Evolutionary conservation across 2,329 filamentous ascomycete genomes (phyloP).

Genomic region (Pseudogymnoascus sp.): DNA sequence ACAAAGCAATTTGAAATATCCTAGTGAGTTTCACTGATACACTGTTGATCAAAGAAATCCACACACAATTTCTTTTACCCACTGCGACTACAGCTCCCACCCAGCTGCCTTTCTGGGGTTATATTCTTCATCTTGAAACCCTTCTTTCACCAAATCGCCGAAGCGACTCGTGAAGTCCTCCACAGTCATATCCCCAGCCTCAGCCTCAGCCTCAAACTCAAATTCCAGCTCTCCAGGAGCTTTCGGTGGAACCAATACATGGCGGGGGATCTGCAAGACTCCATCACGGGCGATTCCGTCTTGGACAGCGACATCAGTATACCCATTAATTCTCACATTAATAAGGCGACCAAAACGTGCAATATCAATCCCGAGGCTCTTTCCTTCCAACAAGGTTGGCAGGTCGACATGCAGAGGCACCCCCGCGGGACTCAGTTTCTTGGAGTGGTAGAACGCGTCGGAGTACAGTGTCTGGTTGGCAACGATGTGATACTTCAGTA

Average conservation of each 20-base stretch:
- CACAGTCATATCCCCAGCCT: conserved; percentile 44
- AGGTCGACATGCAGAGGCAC: conserved; percentile 56
- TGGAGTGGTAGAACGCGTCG: conserved; percentile 61
- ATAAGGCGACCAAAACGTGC: conserved; percentile 59
- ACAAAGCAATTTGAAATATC: not conserved
- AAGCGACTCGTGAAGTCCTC: conserved; percentile 54
- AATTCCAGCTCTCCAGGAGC: conserved; percentile 29
- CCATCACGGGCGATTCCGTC: conserved; percentile 72
- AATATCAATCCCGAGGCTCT: conserved; percentile 64
- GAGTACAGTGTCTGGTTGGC: conserved; percentile 72
- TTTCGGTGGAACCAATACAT: conserved; percentile 67
- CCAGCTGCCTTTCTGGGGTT: not conserved
- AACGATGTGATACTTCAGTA: conserved; percentile 73
- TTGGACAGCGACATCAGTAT: conserved; percentile 53
- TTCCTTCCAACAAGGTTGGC: conserved; percentile 61
- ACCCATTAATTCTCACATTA: conserved; percentile 68
- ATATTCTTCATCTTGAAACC: not conserved
- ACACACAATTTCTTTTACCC: not conserved
- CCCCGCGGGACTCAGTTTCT: conserved; percentile 35
- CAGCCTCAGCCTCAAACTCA: conserved; percentile 24
- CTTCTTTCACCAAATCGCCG: conserved; percentile 5
- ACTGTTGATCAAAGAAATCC: not conserved
- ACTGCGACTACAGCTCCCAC: not conserved
- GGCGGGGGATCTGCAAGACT: conserved; percentile 68
- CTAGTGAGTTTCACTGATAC: not conserved